Conservation (phyloP, 129 eudicot genomes). For the Smallanthus sonchifolius region DNA sequence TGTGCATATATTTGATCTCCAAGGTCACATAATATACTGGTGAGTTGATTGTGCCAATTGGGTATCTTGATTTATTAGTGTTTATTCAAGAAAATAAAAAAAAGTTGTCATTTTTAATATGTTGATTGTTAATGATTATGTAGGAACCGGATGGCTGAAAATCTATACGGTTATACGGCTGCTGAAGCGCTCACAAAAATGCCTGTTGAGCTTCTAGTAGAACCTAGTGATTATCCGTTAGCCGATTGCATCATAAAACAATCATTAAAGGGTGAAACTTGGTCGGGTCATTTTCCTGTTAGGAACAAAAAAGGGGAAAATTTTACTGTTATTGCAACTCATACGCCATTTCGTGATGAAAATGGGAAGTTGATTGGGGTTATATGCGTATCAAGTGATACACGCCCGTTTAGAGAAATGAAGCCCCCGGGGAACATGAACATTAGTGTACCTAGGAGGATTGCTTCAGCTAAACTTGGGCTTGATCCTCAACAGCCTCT, state of each 20-base stretch:
- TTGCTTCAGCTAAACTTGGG: conserved; percentile 47
- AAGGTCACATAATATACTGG: conserved; percentile 71
- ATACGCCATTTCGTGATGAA: conserved; percentile 79
- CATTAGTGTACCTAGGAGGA: conserved; percentile 34
- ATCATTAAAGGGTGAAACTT: conserved; percentile 48
- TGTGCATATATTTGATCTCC: conserved; percentile 71
- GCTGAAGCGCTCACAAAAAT: conserved; percentile 68
- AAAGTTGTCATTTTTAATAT: not conserved
- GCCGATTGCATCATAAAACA: conserved; percentile 50
- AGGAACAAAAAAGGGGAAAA: conserved; percentile 60
- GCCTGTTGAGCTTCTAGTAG: conserved; percentile 47
- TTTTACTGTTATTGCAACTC: conserved; percentile 41
- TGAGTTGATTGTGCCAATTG: conserved; percentile 30
- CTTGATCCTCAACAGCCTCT: conserved; percentile 77
- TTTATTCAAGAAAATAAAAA: too few species aligned
- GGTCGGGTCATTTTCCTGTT: conserved; percentile 84
- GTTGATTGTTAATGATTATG: conserved; percentile 7
- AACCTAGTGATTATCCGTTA: conserved; percentile 35
- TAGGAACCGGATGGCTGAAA: conserved; percentile 84
- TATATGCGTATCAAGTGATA: conserved; percentile 69
- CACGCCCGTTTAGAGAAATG: conserved; percentile 50
- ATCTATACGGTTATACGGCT: conserved; percentile 65
- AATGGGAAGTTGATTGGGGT: conserved; percentile 60
- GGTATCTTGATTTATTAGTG: not conserved
- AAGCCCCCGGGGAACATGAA: conserved; percentile 22